Percentiles rank a stretch among this genome's conserved stretches.
phyloP scores from a whole-genome alignment of 192 early-diverging fungal genomes.

The Phlyctochytrium arcticum region DNA sequence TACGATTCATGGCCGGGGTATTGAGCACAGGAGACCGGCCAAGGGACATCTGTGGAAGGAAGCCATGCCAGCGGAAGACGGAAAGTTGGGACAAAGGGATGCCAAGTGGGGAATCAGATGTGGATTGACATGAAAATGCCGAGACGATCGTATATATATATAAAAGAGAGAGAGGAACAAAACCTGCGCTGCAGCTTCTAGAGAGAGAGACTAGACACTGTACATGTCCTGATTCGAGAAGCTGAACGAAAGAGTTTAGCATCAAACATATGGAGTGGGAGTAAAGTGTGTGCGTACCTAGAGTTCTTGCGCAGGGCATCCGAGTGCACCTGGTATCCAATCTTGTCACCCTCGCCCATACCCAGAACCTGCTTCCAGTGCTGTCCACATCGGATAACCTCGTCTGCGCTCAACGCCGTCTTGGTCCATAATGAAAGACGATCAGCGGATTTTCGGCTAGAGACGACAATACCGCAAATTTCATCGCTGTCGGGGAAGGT shows the following conservation, averaged over 20 bases:
- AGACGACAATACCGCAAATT: constrained; percentile 85
- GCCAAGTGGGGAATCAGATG: too few species aligned
- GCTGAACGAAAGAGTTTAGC: background rate
- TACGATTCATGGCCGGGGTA: too few species aligned
- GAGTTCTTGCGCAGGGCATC: constrained; percentile 36
- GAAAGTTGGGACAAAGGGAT: too few species aligned
- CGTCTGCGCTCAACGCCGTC: constrained; percentile 16
- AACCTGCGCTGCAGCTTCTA: too few species aligned
- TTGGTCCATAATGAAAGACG: constrained; percentile 78
- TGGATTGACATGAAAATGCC: too few species aligned
- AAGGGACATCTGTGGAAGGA: too few species aligned
- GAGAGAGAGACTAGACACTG: too few species aligned
- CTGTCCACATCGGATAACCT: constrained; percentile 2
- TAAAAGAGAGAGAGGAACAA: too few species aligned
- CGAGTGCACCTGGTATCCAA: constrained; percentile 41
- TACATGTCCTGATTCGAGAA: constrained; percentile 22
- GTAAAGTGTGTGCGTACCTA: background rate
- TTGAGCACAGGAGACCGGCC: too few species aligned
- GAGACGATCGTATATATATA: too few species aligned
- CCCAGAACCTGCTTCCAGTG: constrained; percentile 32
- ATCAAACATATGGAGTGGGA: background rate
- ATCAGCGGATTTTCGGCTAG: constrained; percentile 77
- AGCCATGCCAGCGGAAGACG: too few species aligned
- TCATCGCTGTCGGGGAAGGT: constrained; percentile 72
- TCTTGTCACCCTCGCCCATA: constrained; percentile 16